phyloP scores from a whole-genome alignment of 768 basidiomycete genomes.

The Boletus rubescentipes region DNA sequence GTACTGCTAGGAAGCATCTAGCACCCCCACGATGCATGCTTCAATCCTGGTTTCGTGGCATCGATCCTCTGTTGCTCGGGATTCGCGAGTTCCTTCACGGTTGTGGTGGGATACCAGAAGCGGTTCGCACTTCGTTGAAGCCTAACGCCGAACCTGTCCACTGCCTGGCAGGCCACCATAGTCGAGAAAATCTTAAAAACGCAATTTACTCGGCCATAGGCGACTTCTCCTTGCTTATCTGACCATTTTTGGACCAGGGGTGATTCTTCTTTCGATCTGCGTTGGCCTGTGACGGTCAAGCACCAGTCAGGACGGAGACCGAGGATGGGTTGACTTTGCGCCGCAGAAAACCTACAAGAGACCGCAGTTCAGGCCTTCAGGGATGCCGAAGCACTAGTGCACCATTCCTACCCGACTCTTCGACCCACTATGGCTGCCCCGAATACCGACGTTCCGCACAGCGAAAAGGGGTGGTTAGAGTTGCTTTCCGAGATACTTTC shows the following conservation, averaged over 20 bases:
- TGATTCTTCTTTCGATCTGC: background rate
- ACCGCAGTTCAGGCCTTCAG: no score
- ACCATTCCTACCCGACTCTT: background rate
- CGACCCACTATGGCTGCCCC: background rate
- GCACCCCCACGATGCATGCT: background rate
- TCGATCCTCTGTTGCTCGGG: no score
- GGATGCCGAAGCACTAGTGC: background rate
- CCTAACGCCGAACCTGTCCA: background rate
- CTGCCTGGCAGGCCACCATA: no score
- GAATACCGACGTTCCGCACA: background rate
- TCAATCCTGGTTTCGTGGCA: background rate
- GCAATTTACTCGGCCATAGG: background rate
- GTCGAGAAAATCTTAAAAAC: background rate
- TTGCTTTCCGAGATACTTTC: accelerated
- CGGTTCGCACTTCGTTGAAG: no score
- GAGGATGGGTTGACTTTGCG: background rate
- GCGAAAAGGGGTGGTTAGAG: background rate
- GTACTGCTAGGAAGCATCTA: background rate
- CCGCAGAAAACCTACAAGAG: slow-evolving; percentile 5
- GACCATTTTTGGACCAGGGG: background rate
- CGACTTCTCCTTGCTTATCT: background rate
- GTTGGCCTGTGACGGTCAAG: background rate
- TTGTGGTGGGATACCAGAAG: background rate
- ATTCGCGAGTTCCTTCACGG: background rate
- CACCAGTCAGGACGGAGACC: background rate